Evolutionary conservation across 345 rosid genomes (phyloP).

Genomic region (Salix brachista): DNA sequence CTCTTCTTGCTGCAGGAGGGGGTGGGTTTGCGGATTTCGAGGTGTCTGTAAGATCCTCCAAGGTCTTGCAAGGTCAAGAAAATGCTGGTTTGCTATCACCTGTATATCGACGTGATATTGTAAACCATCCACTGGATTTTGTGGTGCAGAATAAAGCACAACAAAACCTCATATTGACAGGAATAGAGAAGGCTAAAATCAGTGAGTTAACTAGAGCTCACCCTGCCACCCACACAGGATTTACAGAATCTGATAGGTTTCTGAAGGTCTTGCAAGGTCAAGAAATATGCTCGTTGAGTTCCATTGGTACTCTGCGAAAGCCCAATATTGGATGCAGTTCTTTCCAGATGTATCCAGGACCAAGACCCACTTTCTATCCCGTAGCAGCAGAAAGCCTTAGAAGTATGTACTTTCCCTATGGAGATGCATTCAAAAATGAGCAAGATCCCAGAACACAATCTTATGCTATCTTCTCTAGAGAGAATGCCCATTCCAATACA

Average conservation of each 20-base stretch:
- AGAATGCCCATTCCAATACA: conserved; percentile 33
- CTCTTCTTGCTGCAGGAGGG: conserved; percentile 39
- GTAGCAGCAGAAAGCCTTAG: conserved; percentile 48
- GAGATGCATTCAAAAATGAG: conserved; percentile 27
- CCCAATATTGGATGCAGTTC: conserved; percentile 44
- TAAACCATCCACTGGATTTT: conserved; percentile 55
- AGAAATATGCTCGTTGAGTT: conserved; percentile 74
- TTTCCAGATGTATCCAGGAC: conserved; percentile 41
- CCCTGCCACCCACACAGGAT: conserved; percentile 45
- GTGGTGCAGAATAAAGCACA: conserved; percentile 49
- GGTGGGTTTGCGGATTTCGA: conserved; percentile 71
- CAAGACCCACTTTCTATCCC: conserved; percentile 44
- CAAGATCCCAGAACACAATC: conserved; percentile 34
- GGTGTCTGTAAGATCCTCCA: conserved; percentile 83
- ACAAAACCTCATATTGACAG: conserved; percentile 45
- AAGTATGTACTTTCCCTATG: conserved; percentile 45
- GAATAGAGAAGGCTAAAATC: conserved; percentile 35
- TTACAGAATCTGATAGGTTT: conserved; percentile 57
- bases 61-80: conserved; percentile 99
- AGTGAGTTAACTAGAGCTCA: conserved; percentile 38
- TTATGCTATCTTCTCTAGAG: conserved; percentile 34
- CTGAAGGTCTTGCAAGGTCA: conserved; percentile 99
- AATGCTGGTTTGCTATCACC: conserved; percentile 70
- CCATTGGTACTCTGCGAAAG: conserved; percentile 40
- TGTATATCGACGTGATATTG: conserved; percentile 52